These are phyloP conservation scores for Hyaloscypha hepaticicola DNA, from an alignment of 495 filamentous ascomycete species.

Conservation along the genomic window DNA sequence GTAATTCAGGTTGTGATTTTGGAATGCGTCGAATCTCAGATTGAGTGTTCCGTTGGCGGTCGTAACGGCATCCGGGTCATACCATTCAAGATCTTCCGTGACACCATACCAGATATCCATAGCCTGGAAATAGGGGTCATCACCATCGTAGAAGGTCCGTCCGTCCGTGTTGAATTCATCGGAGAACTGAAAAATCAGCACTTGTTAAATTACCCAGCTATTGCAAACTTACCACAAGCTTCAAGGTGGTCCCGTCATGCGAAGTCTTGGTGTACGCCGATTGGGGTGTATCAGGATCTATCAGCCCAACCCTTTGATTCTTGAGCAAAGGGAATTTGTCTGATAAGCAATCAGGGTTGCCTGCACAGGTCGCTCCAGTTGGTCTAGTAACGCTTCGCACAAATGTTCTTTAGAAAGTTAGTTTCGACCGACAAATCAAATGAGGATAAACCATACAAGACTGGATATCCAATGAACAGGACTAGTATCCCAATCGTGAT, in stretches of 20 bases:
- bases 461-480: slow-evolving; percentile 72
- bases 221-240: slow-evolving; percentile 48
- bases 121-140: slow-evolving; percentile 70
- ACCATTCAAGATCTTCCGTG: slow-evolving; percentile 79
- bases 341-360: slow-evolving; percentile 56
- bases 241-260: slow-evolving; percentile 58
- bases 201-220: slow-evolving; percentile 26
- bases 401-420: slow-evolving; percentile 22
- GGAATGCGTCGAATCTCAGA: slow-evolving; percentile 64
- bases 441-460: slow-evolving; percentile 53
- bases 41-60: slow-evolving; percentile 67
- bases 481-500: slow-evolving; percentile 62
- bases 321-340: slow-evolving; percentile 55
- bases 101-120: slow-evolving; percentile 82
- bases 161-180: slow-evolving; percentile 75
- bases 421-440: not conserved
- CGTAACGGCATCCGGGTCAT: slow-evolving; percentile 73
- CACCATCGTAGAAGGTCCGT: slow-evolving; percentile 70
- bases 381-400: not conserved
- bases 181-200: slow-evolving; percentile 55
- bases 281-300: slow-evolving; percentile 71
- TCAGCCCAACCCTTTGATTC: slow-evolving; percentile 59
- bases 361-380: slow-evolving; percentile 5
- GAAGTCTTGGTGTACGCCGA: slow-evolving; percentile 56
- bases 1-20: slow-evolving; percentile 68